These are phyloP conservation scores for Polychaeton citri DNA, from an alignment of 2,329 filamentous ascomycete species.

Conservation along the genomic window DNA sequence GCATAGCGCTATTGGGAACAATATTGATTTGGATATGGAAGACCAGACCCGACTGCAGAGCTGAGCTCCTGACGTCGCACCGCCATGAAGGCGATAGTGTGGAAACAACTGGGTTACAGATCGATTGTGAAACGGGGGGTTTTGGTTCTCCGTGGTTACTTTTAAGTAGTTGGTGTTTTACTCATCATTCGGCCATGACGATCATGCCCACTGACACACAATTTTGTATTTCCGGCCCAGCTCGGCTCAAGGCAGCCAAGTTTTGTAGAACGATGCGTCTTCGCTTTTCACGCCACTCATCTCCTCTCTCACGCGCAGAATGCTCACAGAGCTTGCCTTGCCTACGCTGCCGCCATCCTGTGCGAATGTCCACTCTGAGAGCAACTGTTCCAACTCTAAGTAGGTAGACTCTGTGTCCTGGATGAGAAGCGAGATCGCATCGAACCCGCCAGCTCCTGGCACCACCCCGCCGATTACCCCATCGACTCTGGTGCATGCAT, in stretches of 20 bases:
- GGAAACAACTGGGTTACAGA: too few relatives aligned
- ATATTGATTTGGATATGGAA: too few relatives aligned
- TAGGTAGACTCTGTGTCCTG: slow-evolving; percentile 57
- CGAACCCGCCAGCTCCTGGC: slow-evolving; percentile 85
- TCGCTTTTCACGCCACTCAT: slow-evolving; percentile 48
- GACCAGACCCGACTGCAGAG: too few relatives aligned
- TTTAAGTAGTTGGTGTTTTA: too few relatives aligned
- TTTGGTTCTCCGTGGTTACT: too few relatives aligned
- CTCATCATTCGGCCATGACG: too few relatives aligned
- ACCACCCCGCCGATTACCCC: slow-evolving; percentile 88
- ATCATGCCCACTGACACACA: too few relatives aligned
- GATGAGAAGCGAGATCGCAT: slow-evolving; percentile 73
- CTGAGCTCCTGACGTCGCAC: too few relatives aligned
- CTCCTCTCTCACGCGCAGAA: slow-evolving; percentile 59
- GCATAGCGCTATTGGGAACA: too few relatives aligned
- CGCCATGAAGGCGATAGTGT: too few relatives aligned
- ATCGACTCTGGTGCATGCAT: slow-evolving; percentile 55
- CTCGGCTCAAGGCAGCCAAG: slow-evolving; percentile 24
- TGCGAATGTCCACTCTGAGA: slow-evolving; percentile 49
- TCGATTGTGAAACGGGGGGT: too few relatives aligned
- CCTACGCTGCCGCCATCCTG: slow-evolving; percentile 23
- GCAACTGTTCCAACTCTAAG: slow-evolving; percentile 43
- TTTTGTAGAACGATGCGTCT: slow-evolving; percentile 24
- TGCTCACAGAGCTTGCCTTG: slow-evolving; percentile 44
- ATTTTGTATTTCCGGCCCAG: too few relatives aligned